Conservation (phyloP, 2,329 filamentous ascomycete genomes). For the Apiospora kogelbergensis region DNA sequence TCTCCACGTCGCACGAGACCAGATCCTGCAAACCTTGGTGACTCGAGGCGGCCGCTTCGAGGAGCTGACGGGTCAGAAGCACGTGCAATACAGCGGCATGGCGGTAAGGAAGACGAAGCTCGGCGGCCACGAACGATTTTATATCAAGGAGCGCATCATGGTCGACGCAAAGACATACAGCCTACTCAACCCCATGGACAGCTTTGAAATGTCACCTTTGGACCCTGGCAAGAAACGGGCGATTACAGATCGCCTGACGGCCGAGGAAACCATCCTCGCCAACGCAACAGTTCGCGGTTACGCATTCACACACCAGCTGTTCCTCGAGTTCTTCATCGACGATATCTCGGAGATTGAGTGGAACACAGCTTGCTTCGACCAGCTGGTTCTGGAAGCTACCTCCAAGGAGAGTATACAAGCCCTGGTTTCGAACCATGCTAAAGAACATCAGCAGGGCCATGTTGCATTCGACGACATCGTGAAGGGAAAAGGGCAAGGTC, state of each 20-base stretch:
- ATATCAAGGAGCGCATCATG: conserved; percentile 35
- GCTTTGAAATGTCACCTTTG: conserved; percentile 12
- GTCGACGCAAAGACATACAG: conserved; percentile 35
- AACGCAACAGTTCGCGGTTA: conserved; percentile 30
- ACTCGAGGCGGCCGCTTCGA: conserved; percentile 34
- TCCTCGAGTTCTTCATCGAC: conserved; percentile 39
- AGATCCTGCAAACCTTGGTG: conserved; percentile 22
- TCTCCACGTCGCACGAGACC: conserved; percentile 23
- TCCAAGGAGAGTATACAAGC: conserved; percentile 53
- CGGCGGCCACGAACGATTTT: conserved; percentile 21
- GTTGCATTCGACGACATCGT: conserved; percentile 14
- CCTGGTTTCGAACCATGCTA: conserved; percentile 26
- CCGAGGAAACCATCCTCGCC: conserved; percentile 26
- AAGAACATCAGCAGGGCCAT: not conserved
- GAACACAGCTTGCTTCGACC: conserved; percentile 48
- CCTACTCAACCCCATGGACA: conserved; percentile 27
- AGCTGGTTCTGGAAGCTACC: conserved; percentile 47
- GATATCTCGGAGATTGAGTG: conserved; percentile 45
- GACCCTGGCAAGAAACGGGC: conserved; percentile 24
- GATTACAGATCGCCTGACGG: conserved; percentile 23
- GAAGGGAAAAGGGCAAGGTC: conserved; percentile 30
- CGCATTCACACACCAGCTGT: conserved; percentile 30
- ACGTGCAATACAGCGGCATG: conserved; percentile 33
- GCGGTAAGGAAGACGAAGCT: conserved; percentile 20
- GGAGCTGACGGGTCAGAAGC: conserved; percentile 31